Evolutionary conservation across 192 early-diverging fungal species (phyloP).

Genomic region (Spinellus fusiger): DNA sequence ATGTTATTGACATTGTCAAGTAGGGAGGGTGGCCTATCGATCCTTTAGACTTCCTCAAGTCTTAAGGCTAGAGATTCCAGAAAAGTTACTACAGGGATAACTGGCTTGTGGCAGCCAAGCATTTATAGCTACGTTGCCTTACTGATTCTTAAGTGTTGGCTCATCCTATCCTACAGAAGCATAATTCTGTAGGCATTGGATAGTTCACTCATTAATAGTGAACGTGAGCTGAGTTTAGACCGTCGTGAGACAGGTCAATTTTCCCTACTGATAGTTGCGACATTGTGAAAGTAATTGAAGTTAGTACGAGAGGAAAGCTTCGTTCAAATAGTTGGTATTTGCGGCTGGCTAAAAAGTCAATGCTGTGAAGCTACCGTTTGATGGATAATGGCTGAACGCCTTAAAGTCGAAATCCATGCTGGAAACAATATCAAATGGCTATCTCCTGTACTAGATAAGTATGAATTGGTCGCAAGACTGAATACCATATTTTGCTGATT

Average conservation of each 20-base stretch:
- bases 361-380: constrained; percentile 70
- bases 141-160: constrained; percentile 82
- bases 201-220: constrained; percentile 87
- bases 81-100: constrained; percentile 81
- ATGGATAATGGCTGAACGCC: constrained; percentile 71
- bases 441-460: constrained; percentile 18
- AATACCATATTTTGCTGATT: too few species aligned
- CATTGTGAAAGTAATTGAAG: constrained; percentile 68
- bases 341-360: constrained; percentile 63
- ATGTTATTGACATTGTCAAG: constrained; percentile 64
- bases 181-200: constrained; percentile 81
- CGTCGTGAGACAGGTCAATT: constrained; percentile 95
- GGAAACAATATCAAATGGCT: constrained; percentile 41
- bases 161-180: constrained; percentile 81
- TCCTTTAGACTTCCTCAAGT: too few species aligned
- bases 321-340: constrained; percentile 67
- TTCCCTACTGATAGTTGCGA: constrained; percentile 82
- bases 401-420: constrained; percentile 73
- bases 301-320: constrained; percentile 75
- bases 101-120: constrained; percentile 72
- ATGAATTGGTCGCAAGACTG: too few species aligned
- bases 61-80: constrained; percentile 68
- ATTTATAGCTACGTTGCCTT: constrained; percentile 81
- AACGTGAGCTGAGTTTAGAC: constrained; percentile 93
- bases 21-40: constrained; percentile 76